Evolutionary conservation across 1,284 basidiomycete species (phyloP).

Genomic region (Ganoderma lucidum): DNA sequence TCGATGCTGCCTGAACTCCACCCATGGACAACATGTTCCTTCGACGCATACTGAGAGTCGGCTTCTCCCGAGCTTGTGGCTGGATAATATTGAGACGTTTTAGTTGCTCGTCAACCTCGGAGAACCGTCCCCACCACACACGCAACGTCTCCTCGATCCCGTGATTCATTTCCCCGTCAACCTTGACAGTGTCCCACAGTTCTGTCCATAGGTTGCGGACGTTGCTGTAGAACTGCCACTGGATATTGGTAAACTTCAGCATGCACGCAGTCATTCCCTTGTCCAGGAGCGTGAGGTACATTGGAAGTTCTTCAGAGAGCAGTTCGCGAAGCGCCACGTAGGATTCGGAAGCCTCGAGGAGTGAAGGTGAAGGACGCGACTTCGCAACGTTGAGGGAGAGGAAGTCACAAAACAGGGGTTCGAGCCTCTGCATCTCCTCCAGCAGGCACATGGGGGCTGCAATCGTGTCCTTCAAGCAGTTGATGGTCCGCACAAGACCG

Average conservation of each 20-base stretch:
- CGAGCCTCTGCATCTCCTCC: conserved; percentile 72
- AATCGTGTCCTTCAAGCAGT: conserved; percentile 61
- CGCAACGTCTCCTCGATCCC: conserved; percentile 68
- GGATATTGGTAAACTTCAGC: conserved; percentile 59
- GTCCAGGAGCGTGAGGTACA: conserved; percentile 64
- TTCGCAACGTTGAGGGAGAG: conserved; percentile 51
- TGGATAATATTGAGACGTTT: conserved; percentile 52
- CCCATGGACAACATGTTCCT: too few species aligned
- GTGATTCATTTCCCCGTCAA: conserved; percentile 75
- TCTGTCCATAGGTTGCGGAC: conserved; percentile 71
- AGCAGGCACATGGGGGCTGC: conserved; percentile 70
- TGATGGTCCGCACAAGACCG: conserved; percentile 62
- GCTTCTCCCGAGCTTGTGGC: conserved; percentile 27
- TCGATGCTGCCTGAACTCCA: too few species aligned
- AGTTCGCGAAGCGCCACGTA: conserved; percentile 78
- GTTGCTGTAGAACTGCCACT: conserved; percentile 64
- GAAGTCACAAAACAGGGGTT: conserved; percentile 67
- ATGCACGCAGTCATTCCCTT: conserved; percentile 61
- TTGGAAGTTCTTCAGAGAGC: conserved; percentile 71
- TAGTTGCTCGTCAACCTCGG: conserved; percentile 63
- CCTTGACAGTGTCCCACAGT: conserved; percentile 78
- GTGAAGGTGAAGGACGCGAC: conserved; percentile 64
- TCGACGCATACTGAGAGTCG: too few species aligned
- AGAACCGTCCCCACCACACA: conserved; percentile 73
- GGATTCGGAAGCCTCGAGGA: conserved; percentile 75